A percentile compares a stretch with the other conserved stretches of the same genome.
These are phyloP conservation scores for Lactarius vividus DNA, from an alignment of 768 basidiomycete species.

Conservation along the genomic window DNA sequence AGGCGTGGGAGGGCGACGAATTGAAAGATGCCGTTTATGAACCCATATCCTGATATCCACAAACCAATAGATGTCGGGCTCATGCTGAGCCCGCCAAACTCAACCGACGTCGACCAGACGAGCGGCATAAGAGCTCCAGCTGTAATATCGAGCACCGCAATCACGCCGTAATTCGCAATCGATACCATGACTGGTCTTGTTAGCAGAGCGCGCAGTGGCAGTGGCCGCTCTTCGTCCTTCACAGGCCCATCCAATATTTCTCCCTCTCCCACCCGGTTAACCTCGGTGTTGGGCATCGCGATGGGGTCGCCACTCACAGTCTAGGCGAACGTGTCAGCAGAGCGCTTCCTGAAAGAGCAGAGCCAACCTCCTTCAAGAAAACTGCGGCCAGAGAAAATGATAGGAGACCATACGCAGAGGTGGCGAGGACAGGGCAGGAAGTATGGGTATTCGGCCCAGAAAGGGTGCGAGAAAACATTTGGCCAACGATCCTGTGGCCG, in stretches of 20 bases:
- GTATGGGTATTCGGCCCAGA: slow-evolving; percentile 32
- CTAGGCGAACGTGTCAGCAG: not conserved
- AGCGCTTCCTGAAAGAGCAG: not conserved
- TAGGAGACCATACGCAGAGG: not conserved
- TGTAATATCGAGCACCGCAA: slow-evolving; percentile 40
- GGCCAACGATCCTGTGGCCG: slow-evolving; percentile 30
- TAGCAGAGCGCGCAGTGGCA: too few species aligned
- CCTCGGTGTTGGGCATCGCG: too few species aligned
- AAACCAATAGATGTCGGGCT: slow-evolving; percentile 39
- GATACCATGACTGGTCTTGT: too few species aligned
- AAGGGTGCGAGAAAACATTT: slow-evolving; percentile 23
- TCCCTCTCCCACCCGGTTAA: too few species aligned
- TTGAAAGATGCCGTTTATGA: slow-evolving; percentile 40
- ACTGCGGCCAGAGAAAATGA: not conserved
- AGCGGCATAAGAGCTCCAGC: slow-evolving; percentile 43
- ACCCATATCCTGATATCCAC: slow-evolving; percentile 37
- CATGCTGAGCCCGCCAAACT: slow-evolving; percentile 41
- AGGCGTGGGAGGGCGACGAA: slow-evolving; percentile 39
- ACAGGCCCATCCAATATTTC: too few species aligned
- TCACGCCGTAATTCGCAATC: too few species aligned
- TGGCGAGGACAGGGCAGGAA: slow-evolving; percentile 29
- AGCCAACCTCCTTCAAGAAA: slow-evolving; percentile 17
- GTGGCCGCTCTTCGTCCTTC: slow-evolving; percentile 16
- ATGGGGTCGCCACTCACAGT: not conserved
- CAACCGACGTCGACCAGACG: slow-evolving; percentile 44